A percentile compares a stretch with the other conserved stretches of the same genome.
These are phyloP conservation scores for Serendipita vermifera DNA, from an alignment of 768 basidiomycete species.

Conservation along the genomic window DNA sequence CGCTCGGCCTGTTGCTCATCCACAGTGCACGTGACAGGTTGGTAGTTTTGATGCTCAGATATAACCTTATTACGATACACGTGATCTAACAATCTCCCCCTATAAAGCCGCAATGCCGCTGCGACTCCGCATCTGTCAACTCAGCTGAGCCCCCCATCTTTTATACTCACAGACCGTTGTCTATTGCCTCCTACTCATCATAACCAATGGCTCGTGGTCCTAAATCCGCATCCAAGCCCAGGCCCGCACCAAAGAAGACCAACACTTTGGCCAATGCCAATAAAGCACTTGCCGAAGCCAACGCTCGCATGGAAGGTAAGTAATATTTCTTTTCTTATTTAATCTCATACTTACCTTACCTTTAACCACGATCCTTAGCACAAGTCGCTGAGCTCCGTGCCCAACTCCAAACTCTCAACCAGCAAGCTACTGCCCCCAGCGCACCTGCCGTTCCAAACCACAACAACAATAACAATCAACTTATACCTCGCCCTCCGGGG, in stretches of 20 bases:
- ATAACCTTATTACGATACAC: too few relatives aligned
- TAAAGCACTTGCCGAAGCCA: not conserved
- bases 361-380: not conserved
- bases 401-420: not conserved
- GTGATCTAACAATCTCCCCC: too few relatives aligned
- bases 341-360: not conserved
- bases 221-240: not conserved
- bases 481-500: not conserved
- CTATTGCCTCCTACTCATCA: too few relatives aligned
- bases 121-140: too few relatives aligned
- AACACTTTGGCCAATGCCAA: not conserved
- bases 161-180: too few relatives aligned
- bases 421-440: not conserved
- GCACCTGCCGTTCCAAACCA: not conserved
- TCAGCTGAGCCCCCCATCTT: too few relatives aligned
- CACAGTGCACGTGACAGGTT: not conserved
- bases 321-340: not conserved
- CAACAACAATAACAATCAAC: too few relatives aligned
- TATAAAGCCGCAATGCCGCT: too few relatives aligned
- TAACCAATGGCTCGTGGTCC: too few relatives aligned
- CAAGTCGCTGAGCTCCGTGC: not conserved
- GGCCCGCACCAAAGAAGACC: not conserved
- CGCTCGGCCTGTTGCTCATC: not conserved
- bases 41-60: not conserved
- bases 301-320: not conserved